Evolutionary conservation across 2,329 filamentous ascomycete genomes (phyloP).

Genomic region (Colletotrichum kahawae): DNA sequence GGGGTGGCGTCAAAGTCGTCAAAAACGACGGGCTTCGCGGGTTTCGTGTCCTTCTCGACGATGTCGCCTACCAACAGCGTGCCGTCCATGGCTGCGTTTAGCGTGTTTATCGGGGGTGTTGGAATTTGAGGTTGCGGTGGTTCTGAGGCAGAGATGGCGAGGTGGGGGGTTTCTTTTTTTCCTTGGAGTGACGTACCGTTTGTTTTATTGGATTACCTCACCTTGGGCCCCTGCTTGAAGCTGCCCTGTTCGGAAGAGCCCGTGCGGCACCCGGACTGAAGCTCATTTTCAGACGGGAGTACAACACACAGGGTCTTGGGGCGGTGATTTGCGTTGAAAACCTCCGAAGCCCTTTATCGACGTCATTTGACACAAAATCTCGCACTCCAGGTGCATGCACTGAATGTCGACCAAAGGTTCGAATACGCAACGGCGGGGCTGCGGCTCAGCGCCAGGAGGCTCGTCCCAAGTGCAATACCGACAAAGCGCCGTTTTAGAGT

Average conservation of each 20-base stretch:
- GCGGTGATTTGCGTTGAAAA: neutral
- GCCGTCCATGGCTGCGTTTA: constrained; percentile 32
- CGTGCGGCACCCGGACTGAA: constrained; percentile 16
- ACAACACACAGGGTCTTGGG: neutral
- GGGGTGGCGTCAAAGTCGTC: constrained; percentile 62
- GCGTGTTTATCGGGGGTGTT: neutral
- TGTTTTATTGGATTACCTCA: constrained; percentile 6
- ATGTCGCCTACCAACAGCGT: constrained; percentile 75
- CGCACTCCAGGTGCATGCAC: neutral
- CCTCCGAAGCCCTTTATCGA: neutral
- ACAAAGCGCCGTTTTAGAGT: constrained; percentile 20
- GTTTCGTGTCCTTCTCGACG: constrained; percentile 70
- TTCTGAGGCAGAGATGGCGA: neutral
- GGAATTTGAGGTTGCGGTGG: neutral
- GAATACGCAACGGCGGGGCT: neutral
- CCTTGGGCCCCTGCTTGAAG: constrained; percentile 6
- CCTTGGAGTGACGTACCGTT: neutral
- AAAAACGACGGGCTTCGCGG: constrained; percentile 66
- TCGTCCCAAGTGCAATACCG: constrained; percentile 1
- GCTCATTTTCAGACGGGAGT: constrained; percentile 13
- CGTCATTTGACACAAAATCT: neutral
- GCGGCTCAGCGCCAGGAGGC: neutral
- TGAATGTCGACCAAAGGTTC: neutral
- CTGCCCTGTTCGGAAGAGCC: constrained; percentile 11
- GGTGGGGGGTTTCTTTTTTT: neutral